These are phyloP conservation scores for Berkeleyomyces basicola DNA, from an alignment of 2,329 filamentous ascomycete species.

Conservation along the genomic window DNA sequence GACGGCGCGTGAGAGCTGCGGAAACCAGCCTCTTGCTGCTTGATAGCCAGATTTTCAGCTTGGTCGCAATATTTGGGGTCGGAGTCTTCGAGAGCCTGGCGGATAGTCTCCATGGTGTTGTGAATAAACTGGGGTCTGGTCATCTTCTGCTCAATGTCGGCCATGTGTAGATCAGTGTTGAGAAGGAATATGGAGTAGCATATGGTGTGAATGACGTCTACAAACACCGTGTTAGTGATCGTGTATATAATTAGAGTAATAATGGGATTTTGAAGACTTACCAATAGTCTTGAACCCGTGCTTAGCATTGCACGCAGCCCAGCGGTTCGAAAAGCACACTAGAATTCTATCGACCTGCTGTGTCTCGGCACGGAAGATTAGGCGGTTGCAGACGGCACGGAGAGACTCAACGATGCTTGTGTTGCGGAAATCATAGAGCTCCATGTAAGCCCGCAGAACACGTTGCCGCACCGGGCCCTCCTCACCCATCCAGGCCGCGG, in stretches of 20 bases:
- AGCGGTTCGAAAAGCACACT: constrained; percentile 72
- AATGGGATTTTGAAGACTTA: constrained; percentile 28
- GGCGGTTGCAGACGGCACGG: constrained; percentile 61
- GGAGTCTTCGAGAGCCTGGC: constrained; percentile 57
- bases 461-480: constrained; percentile 42
- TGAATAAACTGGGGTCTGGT: constrained; percentile 86
- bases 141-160: constrained; percentile 94
- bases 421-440: constrained; percentile 71
- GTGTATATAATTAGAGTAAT: neutral
- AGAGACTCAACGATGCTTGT: constrained; percentile 66
- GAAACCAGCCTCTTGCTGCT: constrained; percentile 15
- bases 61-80: constrained; percentile 46
- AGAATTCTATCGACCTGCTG: constrained; percentile 94
- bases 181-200: constrained; percentile 90
- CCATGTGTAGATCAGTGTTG: constrained; percentile 89
- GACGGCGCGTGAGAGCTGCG: constrained; percentile 17
- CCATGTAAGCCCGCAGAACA: constrained; percentile 66
- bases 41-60: constrained; percentile 9
- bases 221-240: constrained; percentile 19
- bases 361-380: constrained; percentile 78
- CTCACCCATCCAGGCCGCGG: constrained; percentile 80
- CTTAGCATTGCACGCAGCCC: constrained; percentile 83
- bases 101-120: constrained; percentile 85
- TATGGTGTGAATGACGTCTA: constrained; percentile 90
- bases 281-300: constrained; percentile 84